Evolutionary conservation across 2,329 filamentous ascomycete species (phyloP), one percentile per base, ranked within the genome.

Genomic region (Lachnellula hyalina): DNA sequence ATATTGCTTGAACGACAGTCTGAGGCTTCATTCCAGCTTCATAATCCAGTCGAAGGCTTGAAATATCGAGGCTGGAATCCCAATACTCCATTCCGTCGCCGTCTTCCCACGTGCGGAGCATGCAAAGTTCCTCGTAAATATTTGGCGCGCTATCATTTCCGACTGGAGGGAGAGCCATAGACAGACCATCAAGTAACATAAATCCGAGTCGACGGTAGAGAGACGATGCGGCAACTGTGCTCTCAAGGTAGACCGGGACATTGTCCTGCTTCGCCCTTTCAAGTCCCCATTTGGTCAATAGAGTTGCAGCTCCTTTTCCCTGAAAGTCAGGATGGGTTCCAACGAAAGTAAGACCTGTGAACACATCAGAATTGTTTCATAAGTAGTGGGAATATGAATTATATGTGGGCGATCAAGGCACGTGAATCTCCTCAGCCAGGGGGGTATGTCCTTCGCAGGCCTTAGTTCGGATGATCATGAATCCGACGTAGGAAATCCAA

Each of bases 61-160:
- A 45, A 7, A 68, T 64, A 46, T 61, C 58, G 14, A 67, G 57
- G 49, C 56, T 63, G 8, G 66, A 67, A 53, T 68, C 64, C 65
- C 65, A 66, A 19, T 50, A 48, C 45, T 62, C 56, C 47, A 61
- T 47, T 11, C 48, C 59, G 14, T 35, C 50, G 9, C 47, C 42
- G 23, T 45, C 53, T 6, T 60, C 55, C 55, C 56, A 62, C 9
- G 48, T 52, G n/a, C 60, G 53, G n/a, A 65, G 36, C 65, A 67
- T 65, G 28, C 61, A 58, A 9, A 64, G n/a, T 52, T 67, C 64
- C 51, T 64, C 57, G 44, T 67, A 62, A 32, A 66, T 54, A 15
- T 49, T 56, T 6, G 50, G 54, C 9, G 46, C 45, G 15, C 46
- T 52, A 49, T 55, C 34, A 3, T 21, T 25, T 14, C 25, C 23